Evolutionary conservation across 2,329 filamentous ascomycete genomes (phyloP).

Genomic region (Dryadomyces quercus-mongolicae): DNA sequence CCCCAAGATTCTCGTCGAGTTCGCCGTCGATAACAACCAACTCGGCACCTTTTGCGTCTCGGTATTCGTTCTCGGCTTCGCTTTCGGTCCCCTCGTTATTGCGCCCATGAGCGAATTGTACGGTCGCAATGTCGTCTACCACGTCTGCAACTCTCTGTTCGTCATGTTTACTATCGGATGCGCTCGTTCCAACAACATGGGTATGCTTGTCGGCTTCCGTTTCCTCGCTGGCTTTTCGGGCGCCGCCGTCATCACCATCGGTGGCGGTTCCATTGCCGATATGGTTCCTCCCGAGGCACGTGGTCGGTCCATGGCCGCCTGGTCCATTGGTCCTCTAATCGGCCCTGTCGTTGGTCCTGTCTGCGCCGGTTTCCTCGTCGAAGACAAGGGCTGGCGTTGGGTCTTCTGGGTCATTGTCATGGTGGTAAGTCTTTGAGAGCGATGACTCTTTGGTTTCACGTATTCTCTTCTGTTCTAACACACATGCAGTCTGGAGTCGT

Average conservation of each 20-base stretch:
- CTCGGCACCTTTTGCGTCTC: background rate
- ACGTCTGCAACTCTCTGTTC: conserved; percentile 25
- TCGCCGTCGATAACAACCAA: background rate
- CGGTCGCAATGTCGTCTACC: conserved; percentile 36
- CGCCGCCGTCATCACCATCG: conserved; percentile 48
- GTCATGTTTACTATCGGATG: conserved; percentile 30
- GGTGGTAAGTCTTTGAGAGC: conserved; percentile 18
- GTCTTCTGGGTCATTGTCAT: conserved; percentile 34
- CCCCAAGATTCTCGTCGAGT: background rate
- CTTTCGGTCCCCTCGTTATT: conserved; percentile 43
- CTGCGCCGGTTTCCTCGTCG: conserved; percentile 27
- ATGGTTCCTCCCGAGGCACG: conserved; percentile 44
- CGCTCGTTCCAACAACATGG: conserved; percentile 29
- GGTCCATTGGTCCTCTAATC: conserved; percentile 20
- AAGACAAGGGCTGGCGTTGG: conserved; percentile 33
- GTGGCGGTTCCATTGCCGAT: conserved; percentile 54
- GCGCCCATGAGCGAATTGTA: conserved; percentile 49
- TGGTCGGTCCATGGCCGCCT: conserved; percentile 41
- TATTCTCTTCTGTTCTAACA: background rate
- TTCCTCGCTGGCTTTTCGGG: conserved; percentile 51
- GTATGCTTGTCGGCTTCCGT: conserved; percentile 42
- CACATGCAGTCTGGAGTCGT: background rate
- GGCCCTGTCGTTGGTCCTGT: conserved; percentile 27
- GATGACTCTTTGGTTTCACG: conserved; percentile 16
- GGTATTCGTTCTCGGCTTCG: conserved; percentile 16